These are phyloP conservation scores for Hypocrella siamensis DNA, from an alignment of 2,329 filamentous ascomycete genomes.

Conservation along the genomic window DNA sequence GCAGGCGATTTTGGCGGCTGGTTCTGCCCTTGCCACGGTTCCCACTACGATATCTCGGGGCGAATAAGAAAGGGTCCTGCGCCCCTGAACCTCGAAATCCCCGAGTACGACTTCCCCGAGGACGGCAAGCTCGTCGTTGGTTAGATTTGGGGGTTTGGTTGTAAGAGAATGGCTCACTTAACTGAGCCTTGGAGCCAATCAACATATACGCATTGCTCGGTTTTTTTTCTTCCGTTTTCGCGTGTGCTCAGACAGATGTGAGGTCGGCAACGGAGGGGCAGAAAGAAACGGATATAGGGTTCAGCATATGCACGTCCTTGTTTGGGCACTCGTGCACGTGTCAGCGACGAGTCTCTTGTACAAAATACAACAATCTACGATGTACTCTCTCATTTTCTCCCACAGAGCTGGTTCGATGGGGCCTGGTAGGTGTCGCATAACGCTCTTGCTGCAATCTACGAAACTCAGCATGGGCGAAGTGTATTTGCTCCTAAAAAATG, in stretches of 20 bases:
- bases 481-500: no score
- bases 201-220: no score
- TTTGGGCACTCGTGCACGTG: no score
- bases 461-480: no score
- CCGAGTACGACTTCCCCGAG: constrained; percentile 81
- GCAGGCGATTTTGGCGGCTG: constrained; percentile 95
- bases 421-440: no score
- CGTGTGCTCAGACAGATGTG: no score
- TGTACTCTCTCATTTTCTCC: not conserved
- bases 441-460: no score
- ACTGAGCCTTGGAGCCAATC: no score
- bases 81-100: constrained; percentile 93
- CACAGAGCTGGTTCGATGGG: not conserved
- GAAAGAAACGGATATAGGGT: no score
- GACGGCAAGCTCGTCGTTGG: constrained; percentile 83
- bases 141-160: constrained; percentile 30
- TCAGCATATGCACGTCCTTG: no score
- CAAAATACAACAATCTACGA: constrained; percentile 19
- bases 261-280: no score
- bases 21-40: constrained; percentile 99
- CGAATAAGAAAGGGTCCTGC: constrained; percentile 95
- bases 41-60: constrained; percentile 98
- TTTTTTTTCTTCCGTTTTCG: no score
- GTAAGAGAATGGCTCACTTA: not conserved
- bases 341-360: constrained; percentile 19